These are phyloP conservation scores for Talaromyces rugulosus DNA, from an alignment of 2,329 filamentous ascomycete genomes.

Conservation along the genomic window DNA sequence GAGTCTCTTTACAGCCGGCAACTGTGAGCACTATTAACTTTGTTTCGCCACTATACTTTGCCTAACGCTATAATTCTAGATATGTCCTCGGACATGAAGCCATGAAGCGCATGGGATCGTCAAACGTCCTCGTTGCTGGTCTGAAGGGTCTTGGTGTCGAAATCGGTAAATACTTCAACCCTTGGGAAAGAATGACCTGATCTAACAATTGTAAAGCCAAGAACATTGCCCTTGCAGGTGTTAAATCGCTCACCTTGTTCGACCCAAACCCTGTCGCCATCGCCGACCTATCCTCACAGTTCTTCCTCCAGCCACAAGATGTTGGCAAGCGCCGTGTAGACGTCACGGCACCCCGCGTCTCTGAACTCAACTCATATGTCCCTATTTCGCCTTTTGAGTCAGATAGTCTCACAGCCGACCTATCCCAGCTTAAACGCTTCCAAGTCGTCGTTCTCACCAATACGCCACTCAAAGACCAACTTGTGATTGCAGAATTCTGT, in stretches of 20 bases:
- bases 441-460: constrained; percentile 90
- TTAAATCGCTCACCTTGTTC: constrained; percentile 93
- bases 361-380: constrained; percentile 94
- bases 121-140: constrained; percentile 87
- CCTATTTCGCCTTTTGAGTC: constrained; percentile 71
- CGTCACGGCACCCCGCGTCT: constrained; percentile 81
- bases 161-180: constrained; percentile 51
- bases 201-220: constrained; percentile 58
- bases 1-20: constrained; percentile 65
- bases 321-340: constrained; percentile 87
- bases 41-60: neutral
- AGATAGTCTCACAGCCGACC: constrained; percentile 65
- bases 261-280: constrained; percentile 82
- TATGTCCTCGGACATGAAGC: constrained; percentile 73
- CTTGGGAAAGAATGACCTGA: neutral
- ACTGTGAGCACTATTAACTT: constrained; percentile 38
- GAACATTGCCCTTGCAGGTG: constrained; percentile 95
- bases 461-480: constrained; percentile 73
- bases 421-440: constrained; percentile 81
- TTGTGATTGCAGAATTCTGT: constrained; percentile 84
- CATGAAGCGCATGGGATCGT: constrained; percentile 98
- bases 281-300: constrained; percentile 90
- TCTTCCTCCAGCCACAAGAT: constrained; percentile 85
- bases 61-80: constrained; percentile 23
- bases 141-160: constrained; percentile 93